These are phyloP conservation scores for Ephemerocybe angulata DNA, from an alignment of 768 basidiomycete genomes.

Conservation along the genomic window DNA sequence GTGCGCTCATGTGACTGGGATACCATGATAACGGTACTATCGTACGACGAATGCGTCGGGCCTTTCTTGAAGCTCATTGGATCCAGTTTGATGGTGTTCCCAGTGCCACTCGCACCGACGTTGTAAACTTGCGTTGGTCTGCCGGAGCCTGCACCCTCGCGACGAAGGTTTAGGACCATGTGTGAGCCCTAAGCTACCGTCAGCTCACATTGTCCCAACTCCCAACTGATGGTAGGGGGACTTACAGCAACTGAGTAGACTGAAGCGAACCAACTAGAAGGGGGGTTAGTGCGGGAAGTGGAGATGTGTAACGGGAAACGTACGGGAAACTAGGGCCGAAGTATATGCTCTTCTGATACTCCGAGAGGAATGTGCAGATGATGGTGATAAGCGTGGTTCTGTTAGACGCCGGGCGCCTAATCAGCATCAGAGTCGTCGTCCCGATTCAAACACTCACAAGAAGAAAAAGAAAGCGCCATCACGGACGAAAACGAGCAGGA, in stretches of 20 bases:
- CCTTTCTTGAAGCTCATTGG: too few species aligned
- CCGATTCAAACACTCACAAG: not conserved
- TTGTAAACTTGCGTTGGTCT: not conserved
- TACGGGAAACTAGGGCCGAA: too few species aligned
- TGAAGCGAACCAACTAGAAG: not conserved
- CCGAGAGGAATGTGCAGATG: too few species aligned
- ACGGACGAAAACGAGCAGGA: not conserved
- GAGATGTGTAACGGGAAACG: too few species aligned
- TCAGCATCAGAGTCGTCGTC: not conserved
- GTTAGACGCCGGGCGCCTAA: not conserved
- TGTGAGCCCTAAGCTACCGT: not conserved
- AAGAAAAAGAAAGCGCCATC: not conserved
- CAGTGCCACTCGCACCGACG: not conserved
- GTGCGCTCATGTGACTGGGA: too few species aligned
- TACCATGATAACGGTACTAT: too few species aligned
- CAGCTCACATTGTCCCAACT: too few species aligned
- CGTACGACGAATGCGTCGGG: too few species aligned
- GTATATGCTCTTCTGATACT: too few species aligned
- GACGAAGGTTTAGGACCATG: not conserved
- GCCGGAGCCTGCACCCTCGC: not conserved
- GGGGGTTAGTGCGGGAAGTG: too few species aligned
- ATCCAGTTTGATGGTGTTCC: not conserved
- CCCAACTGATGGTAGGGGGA: not conserved
- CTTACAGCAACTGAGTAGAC: not conserved
- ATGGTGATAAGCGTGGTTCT: not conserved